These are phyloP conservation scores for Fonsecaea monophora DNA, from an alignment of 2,329 filamentous ascomycete genomes.

Conservation along the genomic window DNA sequence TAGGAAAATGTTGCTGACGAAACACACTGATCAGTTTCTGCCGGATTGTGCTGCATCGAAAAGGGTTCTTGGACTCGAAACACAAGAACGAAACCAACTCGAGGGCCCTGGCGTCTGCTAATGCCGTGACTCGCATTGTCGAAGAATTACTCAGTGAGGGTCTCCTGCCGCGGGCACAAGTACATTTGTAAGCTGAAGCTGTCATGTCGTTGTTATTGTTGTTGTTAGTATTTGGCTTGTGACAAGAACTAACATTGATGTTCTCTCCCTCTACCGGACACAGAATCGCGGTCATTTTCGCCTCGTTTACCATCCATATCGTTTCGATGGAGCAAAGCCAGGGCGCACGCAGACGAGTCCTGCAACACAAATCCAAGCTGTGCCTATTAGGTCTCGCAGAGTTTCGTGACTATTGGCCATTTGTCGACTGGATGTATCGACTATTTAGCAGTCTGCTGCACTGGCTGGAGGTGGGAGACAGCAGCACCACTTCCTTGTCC, in stretches of 20 bases:
- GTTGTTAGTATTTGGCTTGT: neutral
- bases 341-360: constrained; percentile 26
- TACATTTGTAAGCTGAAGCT: constrained; percentile 28
- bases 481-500: neutral
- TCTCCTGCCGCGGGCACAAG: constrained; percentile 26
- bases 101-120: constrained; percentile 30
- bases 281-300: constrained; percentile 29
- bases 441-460: constrained; percentile 24
- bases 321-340: constrained; percentile 27
- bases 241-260: constrained; percentile 17
- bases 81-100: constrained; percentile 19
- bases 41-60: constrained; percentile 25
- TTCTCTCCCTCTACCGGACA: constrained; percentile 7
- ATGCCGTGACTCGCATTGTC: constrained; percentile 33
- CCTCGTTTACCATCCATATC: constrained; percentile 26
- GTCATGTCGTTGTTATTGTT: constrained; percentile 2
- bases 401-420: constrained; percentile 30
- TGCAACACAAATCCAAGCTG: constrained; percentile 29
- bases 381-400: constrained; percentile 25
- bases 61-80: constrained; percentile 26
- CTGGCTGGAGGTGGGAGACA: constrained; percentile 17
- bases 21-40: constrained; percentile 19
- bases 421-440: constrained; percentile 31
- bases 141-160: constrained; percentile 33
- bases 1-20: constrained; percentile 9